These are phyloP conservation scores for Cystobasidium onofrii DNA, from an alignment of 768 basidiomycete genomes.

Conservation along the genomic window DNA sequence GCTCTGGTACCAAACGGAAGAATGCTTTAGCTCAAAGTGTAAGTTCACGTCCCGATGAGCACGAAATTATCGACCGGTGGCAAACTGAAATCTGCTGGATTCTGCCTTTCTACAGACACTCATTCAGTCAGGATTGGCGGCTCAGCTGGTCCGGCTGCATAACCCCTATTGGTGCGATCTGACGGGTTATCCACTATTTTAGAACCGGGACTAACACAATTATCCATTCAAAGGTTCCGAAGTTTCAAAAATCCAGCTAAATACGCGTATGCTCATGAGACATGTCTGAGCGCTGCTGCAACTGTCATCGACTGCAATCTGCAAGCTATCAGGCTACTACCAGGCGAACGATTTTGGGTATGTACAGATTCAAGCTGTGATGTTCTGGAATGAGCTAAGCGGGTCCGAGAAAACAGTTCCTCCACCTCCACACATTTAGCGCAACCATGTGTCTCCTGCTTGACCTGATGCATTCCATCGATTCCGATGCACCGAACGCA, in stretches of 20 bases:
- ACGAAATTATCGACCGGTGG: background rate
- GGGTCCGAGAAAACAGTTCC: background rate
- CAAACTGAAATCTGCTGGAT: no score
- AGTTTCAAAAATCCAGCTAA: background rate
- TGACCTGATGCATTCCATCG: conserved; percentile 10
- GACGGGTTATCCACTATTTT: background rate
- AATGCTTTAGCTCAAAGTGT: background rate
- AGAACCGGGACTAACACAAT: background rate
- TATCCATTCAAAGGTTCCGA: background rate
- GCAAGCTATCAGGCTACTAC: background rate
- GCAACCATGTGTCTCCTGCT: conserved; percentile 14
- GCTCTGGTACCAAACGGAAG: background rate
- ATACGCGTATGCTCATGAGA: background rate
- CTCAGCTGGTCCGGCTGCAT: conserved; percentile 1
- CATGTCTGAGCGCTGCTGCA: background rate
- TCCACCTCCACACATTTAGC: conserved; percentile 4
- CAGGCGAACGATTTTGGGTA: conserved; percentile 7
- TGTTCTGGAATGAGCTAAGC: background rate
- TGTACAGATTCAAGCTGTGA: background rate
- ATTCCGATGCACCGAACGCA: background rate
- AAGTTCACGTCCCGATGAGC: background rate
- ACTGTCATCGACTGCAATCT: conserved; percentile 1
- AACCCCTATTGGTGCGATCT: background rate
- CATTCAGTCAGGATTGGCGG: conserved; percentile 1
- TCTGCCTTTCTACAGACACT: background rate